Conservation (phyloP, 78 protist species). For the Dictyostelium purpureum region DNA sequence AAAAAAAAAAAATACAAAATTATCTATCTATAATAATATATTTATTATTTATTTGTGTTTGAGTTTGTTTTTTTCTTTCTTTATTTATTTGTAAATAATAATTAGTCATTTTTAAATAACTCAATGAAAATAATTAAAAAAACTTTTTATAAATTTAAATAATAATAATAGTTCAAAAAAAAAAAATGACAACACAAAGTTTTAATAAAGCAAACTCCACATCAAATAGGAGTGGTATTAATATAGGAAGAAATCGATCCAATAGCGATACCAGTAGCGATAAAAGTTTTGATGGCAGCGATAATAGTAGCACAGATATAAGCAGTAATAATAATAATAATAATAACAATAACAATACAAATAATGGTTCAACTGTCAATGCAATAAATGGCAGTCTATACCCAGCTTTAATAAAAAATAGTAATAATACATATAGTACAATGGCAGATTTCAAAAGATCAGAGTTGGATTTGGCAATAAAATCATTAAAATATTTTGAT, state of each 20-base stretch:
- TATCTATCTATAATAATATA: too few species aligned
- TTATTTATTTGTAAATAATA: too few species aligned
- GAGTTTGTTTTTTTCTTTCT: too few species aligned
- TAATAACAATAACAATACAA: neutral
- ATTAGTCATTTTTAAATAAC: too few species aligned
- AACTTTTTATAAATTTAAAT: too few species aligned
- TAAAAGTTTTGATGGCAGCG: neutral
- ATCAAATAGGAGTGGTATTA: neutral
- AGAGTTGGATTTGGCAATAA: constrained; percentile 18
- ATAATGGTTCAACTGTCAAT: constrained; percentile 3
- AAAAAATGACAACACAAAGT: neutral
- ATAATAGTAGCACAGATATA: neutral
- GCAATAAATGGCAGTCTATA: neutral
- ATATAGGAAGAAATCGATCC: neutral
- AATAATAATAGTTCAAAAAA: too few species aligned
- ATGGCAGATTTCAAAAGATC: neutral
- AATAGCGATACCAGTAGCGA: neutral
- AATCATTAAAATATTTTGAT: constrained; percentile 33
- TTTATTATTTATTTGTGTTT: too few species aligned
- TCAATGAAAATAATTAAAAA: too few species aligned
- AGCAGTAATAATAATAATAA: neutral
- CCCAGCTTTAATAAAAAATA: neutral
- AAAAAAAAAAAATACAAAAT: too few species aligned
- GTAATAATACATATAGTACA: neutral
- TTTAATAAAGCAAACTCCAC: neutral